These are phyloP conservation scores for Bauhinia variegata DNA, from an alignment of 306 rosid genomes.

Conservation along the genomic window DNA sequence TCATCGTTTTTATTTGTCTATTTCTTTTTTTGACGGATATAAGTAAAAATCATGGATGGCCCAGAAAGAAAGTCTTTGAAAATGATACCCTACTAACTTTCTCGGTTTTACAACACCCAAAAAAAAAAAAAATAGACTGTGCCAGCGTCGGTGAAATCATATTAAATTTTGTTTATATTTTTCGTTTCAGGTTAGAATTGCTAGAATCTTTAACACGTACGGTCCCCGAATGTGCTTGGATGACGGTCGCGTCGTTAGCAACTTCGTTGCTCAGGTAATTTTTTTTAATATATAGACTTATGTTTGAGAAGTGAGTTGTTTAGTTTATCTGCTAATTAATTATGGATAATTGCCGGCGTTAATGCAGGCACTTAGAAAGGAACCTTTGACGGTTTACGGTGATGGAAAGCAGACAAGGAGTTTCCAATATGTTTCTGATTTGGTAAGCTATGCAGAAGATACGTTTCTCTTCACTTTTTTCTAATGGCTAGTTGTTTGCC, in stretches of 20 bases:
- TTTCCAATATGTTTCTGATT: conserved; percentile 97
- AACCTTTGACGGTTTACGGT: conserved; percentile 93
- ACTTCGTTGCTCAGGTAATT: conserved; percentile 95
- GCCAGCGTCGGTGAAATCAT: no score
- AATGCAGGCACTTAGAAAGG: conserved; percentile 94
- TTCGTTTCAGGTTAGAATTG: conserved; percentile 82
- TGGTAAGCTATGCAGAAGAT: conserved; percentile 52
- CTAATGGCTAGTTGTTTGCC: conserved; percentile 1
- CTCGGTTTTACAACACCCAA: no score
- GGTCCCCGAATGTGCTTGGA: conserved; percentile 99
- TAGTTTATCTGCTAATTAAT: conserved; percentile 14
- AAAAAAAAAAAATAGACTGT: no score
- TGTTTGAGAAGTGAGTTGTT: not conserved
- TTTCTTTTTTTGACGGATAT: not conserved
- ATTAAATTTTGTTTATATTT: not conserved
- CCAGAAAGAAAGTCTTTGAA: no score
- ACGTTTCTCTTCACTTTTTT: not conserved
- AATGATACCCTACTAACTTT: no score
- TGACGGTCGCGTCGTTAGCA: conserved; percentile 98
- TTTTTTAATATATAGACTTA: not conserved
- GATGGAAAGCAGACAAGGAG: conserved; percentile 99
- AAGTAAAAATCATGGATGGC: no score
- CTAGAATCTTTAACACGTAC: conserved; percentile 96
- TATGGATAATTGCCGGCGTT: conserved; percentile 28
- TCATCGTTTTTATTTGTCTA: not conserved